Evolutionary conservation across 768 basidiomycete genomes (phyloP), one percentile per base, ranked within the genome.

Genomic region (Suillus fuscotomentosus): DNA sequence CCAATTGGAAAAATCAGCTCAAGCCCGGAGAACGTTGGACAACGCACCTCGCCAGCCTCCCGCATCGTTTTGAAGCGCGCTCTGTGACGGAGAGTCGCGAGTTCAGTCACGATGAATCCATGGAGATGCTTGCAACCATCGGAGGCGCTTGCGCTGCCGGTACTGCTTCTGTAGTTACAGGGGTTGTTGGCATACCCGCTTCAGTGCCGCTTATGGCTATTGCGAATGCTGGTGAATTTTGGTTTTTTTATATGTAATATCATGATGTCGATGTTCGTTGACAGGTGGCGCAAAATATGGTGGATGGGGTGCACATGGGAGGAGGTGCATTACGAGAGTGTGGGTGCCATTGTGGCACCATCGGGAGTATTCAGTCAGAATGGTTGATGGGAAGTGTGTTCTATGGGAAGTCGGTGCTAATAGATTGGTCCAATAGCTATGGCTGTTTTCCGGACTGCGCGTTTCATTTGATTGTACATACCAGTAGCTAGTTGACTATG

Each of bases 21-120:
- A 51, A 63, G n/a, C 66, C 69, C 0, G 64, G 64, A 10, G 71
- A 72, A 45, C 62, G 61, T 9, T 71, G 71, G 71, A 71, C 60
- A 8, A 53, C 38, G 0, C 62, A 63, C 57, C 62, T 68, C 5
- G 51, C 27, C 27, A 53, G 51, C 15, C 51, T 53, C 24, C 65
- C 67, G 3, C 62, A 60, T 5, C 17, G 63, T 20, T 68, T 68
- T 24, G 69, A 72, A 8, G 71, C 57, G 0, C 63, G 65, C 7
- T 71, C 67, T 67, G 67, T 57, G 1, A 13, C 47, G n/a, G 55
- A 68, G 31, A 68, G 64, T 1, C 61, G 64, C 14, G 42, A 51
- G 38, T 71, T 72, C 42, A 69, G 59, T 34, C 61, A 59, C 1
- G 63, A 60, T 1, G 69, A 72, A 5, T 70, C 70, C 17, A 66